Evolutionary conservation across 2,329 filamentous ascomycete genomes (phyloP), one percentile per base, ranked within the genome.

Genomic region (Neoarthrinium moseri): DNA sequence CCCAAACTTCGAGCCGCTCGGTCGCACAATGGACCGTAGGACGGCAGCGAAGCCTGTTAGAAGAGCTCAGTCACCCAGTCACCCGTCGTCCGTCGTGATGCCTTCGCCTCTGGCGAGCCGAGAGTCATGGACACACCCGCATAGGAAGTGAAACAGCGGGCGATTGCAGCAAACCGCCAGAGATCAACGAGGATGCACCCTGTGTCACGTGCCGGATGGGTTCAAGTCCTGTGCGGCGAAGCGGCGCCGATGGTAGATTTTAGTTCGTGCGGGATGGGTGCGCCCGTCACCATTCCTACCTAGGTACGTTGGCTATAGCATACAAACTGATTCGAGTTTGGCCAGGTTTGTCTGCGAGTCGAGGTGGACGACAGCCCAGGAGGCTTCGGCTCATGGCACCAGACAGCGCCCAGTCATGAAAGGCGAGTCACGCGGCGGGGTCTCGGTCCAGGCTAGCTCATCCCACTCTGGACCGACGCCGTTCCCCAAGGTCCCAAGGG

Each of bases 31-130:
- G 15, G 26, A 11, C 18, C 26, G 23, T 44, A 12, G 18, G 30
- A 44, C 32, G 29, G 17, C 23, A 23, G n/a, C 18, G 22, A 37
- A 23, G 39, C 8, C 22, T 20, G 18, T 23, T 13, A 13, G 22
- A 36, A 44, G 32, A 43, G 27, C 26, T 27, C 33, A 26, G 39
- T 34, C 39, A 44, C 13, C 21, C 41, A n/a, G 13, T 26, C 15
- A 20, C 6, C 33, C n/a, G 15, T 35, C 15, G 13, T 35, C 15
- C 33, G 15, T 20, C 33, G n/a, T 17, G 15, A 17, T 36, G 21
- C 20, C 41, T 35, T 24, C 41, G 23, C 21, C 30, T 15, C 10
- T 27, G 23, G 20, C 18, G 11, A 33, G 27, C 27, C 37, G 23
- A 40, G 11, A 18, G 33, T n/a, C 10, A 11, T 32, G 13, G 39